Evolutionary conservation across 805 yeast genomes (phyloP), one percentile per base, ranked within the genome.

Genomic region (Metschnikowia lochheadii): DNA sequence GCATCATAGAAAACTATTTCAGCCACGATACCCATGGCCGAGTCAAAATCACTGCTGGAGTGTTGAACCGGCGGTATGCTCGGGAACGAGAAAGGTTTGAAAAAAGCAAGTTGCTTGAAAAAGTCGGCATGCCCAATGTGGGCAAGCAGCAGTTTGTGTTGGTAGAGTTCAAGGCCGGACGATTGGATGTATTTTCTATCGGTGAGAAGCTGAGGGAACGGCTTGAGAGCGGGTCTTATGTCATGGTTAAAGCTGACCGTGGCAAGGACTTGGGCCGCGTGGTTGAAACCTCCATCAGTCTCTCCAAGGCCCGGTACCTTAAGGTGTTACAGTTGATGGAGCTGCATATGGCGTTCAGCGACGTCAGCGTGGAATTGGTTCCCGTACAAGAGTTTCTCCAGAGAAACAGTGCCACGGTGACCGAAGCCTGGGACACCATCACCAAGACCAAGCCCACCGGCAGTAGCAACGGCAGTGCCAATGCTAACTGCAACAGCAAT

Each of bases 191-290:
- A 7, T 89, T 86, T 60, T 82, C 89, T 1, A 45, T 52, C 20
- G 55, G 55, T 38, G 46, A 47, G 10, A 63, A 65, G 20, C 62
- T 56, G 37, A 48, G 61, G 31, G 58, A 66, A 26, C 59, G 56
- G 32, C 65, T 82, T 40, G 68, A 71, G 45, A 66, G 73, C 5
- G 87, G 87, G 20, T 90, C 85, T 61, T 73, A 85, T 60, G 92
- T 88, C 14, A 80, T 87, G 60, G 95, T 87, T 15, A 92, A 87
- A 61, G 95, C 94, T 1, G 95, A 87, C 61, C 72, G 95, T 33
- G 95, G 95, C 35, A 69, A 81, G 35, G 95, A 87, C 66, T 73
- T 87, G 52, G 95, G 95, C 35, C 78, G 78, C 60, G 78, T 87
- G 41, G 78, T 79, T 35, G 75, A 77, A 51, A 68, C 82, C 58